Conservation (phyloP, 495 filamentous ascomycete species). For the Melanomma pulvis-pyrius region DNA sequence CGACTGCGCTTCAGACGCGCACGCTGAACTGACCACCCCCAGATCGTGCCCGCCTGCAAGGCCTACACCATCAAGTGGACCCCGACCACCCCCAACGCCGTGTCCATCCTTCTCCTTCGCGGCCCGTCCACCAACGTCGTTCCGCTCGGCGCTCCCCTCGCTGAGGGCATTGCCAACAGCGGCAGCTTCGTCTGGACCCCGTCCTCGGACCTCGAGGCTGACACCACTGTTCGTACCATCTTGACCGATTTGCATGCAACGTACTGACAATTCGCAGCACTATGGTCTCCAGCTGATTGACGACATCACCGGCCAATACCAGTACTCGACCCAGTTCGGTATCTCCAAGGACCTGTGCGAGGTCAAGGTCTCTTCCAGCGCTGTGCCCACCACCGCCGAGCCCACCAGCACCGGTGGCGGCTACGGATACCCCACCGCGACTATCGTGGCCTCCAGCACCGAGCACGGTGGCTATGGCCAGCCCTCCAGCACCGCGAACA, state of each 20-base stretch:
- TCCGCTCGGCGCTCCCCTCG: slow-evolving; percentile 57
- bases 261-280: not conserved
- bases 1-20: not conserved
- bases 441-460: slow-evolving; percentile 20
- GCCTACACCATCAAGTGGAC: slow-evolving; percentile 66
- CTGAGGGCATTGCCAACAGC: slow-evolving; percentile 59
- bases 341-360: slow-evolving; percentile 52
- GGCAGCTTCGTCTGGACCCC: slow-evolving; percentile 64
- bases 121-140: slow-evolving; percentile 61
- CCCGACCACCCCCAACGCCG: slow-evolving; percentile 47
- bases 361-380: not conserved
- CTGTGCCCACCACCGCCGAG: slow-evolving; percentile 29
- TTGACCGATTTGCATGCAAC: not conserved
- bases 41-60: slow-evolving; percentile 56
- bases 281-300: slow-evolving; percentile 71
- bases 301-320: slow-evolving; percentile 64
- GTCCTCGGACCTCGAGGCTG: slow-evolving; percentile 50
- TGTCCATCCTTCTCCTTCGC: slow-evolving; percentile 66
- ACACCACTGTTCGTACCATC: slow-evolving; percentile 35
- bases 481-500: slow-evolving; percentile 36
- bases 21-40: not conserved
- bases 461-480: slow-evolving; percentile 13
- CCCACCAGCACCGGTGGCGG: slow-evolving; percentile 7
- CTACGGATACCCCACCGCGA: slow-evolving; percentile 24
- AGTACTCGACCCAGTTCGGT: slow-evolving; percentile 73